phyloP scores from a whole-genome alignment of 192 early-diverging fungal species.

The Chytriomyces sp. region DNA sequence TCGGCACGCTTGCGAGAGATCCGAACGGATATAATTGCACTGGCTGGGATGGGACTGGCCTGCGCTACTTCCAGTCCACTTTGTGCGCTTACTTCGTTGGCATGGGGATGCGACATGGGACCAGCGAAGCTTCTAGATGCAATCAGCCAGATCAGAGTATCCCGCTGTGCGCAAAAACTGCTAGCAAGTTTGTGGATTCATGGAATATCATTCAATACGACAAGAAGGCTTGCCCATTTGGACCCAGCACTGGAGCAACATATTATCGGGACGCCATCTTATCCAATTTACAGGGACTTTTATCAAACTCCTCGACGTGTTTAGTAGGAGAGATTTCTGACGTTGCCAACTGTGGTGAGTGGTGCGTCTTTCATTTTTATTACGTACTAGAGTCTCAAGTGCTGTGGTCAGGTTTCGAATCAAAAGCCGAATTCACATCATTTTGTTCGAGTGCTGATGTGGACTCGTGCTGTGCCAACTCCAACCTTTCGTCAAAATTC shows the following conservation, averaged over 20 bases:
- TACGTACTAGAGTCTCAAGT: no score
- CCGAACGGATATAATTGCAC: neutral
- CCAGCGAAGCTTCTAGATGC: no score
- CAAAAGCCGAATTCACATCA: no score
- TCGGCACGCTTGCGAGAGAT: neutral
- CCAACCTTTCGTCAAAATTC: no score
- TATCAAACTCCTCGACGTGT: neutral
- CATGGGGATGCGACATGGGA: neutral
- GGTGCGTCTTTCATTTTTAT: neutral
- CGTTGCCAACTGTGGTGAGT: neutral
- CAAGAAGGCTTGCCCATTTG: neutral
- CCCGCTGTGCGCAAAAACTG: neutral
- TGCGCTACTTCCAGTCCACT: neutral
- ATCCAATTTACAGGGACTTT: neutral
- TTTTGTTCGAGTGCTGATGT: no score
- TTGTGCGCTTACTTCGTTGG: neutral
- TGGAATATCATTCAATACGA: neutral
- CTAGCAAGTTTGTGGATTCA: neutral
- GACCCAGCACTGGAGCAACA: neutral
- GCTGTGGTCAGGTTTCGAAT: no score
- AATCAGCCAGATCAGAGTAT: neutral
- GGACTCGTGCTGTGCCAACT: no score
- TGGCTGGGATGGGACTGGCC: neutral
- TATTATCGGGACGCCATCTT: neutral
- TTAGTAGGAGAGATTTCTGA: neutral